Evolutionary conservation across 768 basidiomycete genomes (phyloP).

Genomic region (Mycena vulgaris): DNA sequence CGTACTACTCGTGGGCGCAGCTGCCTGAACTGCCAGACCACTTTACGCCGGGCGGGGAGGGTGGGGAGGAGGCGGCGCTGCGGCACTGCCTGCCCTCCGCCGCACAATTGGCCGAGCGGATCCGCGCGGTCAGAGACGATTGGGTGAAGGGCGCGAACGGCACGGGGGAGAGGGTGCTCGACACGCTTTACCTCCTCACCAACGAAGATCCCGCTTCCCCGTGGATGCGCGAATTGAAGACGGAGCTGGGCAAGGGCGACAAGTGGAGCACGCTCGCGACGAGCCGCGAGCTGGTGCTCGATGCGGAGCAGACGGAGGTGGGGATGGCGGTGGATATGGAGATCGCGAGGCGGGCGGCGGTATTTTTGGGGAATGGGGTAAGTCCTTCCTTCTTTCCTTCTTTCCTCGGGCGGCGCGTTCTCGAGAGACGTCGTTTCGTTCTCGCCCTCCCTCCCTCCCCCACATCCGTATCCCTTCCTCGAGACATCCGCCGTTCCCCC

Average conservation of each 20-base stretch:
- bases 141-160: slow-evolving; percentile 24
- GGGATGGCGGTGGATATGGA: slow-evolving; percentile 36
- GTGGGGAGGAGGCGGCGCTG: slow-evolving; percentile 28
- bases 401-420: too few relatives aligned
- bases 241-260: slow-evolving; percentile 44
- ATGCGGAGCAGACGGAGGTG: slow-evolving; percentile 28
- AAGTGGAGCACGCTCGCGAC: slow-evolving; percentile 44
- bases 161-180: slow-evolving; percentile 14
- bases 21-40: slow-evolving; percentile 45
- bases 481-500: too few relatives aligned
- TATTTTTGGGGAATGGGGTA: slow-evolving; percentile 35
- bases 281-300: slow-evolving; percentile 18
- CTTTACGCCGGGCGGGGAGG: slow-evolving; percentile 39
- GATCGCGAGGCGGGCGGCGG: slow-evolving; percentile 27
- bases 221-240: slow-evolving; percentile 51
- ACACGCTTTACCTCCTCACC: slow-evolving; percentile 47
- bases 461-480: too few relatives aligned
- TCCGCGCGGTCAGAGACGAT: slow-evolving; percentile 37
- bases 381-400: too few relatives aligned
- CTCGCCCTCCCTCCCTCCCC: too few relatives aligned
- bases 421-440: too few relatives aligned
- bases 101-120: slow-evolving; percentile 37
- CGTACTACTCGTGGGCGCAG: slow-evolving; percentile 48
- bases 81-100: slow-evolving; percentile 46
- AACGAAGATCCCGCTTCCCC: slow-evolving; percentile 52